Base-by-base conservation (phyloP, 2,329 filamentous ascomycete species). In the Anthostomella pinea region DNA sequence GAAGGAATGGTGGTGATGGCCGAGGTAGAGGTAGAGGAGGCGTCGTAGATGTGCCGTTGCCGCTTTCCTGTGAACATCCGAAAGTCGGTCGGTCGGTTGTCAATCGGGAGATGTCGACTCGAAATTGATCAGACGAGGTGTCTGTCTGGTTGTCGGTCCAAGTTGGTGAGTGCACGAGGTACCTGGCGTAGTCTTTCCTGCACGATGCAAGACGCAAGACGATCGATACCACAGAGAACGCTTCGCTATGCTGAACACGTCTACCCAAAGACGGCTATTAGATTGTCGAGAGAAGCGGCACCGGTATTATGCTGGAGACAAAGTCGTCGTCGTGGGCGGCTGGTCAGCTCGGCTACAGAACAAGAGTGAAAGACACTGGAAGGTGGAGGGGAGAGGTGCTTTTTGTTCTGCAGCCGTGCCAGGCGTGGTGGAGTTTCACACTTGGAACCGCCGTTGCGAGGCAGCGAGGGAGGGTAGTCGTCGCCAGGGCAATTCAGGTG, bases 401-500 rank as follows among this genome's bases (percentile, higher is more conserved):
- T 57, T 57, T 57, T 57, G 53, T 56, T 54, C 37, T n/a, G n/a
- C n/a, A n/a, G 25, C 40, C 25, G 22, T 21, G 19, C 33, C 20
- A 27, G 30, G 40, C 38, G 38, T 43, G 46, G 53, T 53, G 51
- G 54, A 51, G 52, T 48, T 47, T 38, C 44, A 49, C 39, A 33
- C 34, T 30, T 31, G 29, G 35, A 37, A 31, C 30, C 23, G 21
- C 43, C 41, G 52, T 56, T 57, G 52, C 47, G 53, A 54, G 54
- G 54, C 52, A 50, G 52, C 51, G 48, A 42, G 47, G 36, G 38
- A 25, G 39, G 26, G 35, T 24, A 8, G 22, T 32, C 40, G 53
- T 56, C 52, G 51, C 39, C 49, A 48, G 53, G 53, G 46, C 52
- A 54, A 50, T 51, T 41, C 38, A n/a, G 36, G 35, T 48, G 40